A percentile compares a stretch with the other conserved stretches of the same genome.
These are phyloP conservation scores for Gautieria morchelliformis DNA, from an alignment of 768 basidiomycete species.

Conservation along the genomic window DNA sequence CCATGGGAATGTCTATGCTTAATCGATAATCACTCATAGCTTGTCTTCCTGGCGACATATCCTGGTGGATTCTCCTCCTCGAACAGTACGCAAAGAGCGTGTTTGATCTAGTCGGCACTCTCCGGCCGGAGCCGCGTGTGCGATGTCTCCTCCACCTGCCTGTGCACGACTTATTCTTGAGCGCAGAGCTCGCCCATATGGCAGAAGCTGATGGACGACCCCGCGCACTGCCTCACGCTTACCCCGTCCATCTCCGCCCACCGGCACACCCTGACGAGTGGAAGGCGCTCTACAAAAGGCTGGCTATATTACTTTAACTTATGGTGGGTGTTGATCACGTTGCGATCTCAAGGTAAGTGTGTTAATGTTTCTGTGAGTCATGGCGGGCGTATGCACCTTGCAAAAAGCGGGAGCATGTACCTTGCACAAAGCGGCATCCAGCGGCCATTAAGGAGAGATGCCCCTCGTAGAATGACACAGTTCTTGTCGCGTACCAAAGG, in stretches of 20 bases:
- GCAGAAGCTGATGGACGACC: slow-evolving; percentile 42
- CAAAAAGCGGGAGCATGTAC: too few relatives aligned
- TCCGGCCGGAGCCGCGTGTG: slow-evolving; percentile 59
- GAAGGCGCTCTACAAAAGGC: slow-evolving; percentile 65
- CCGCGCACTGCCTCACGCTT: slow-evolving; percentile 63
- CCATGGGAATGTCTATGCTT: slow-evolving; percentile 3
- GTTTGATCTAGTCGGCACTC: slow-evolving; percentile 69
- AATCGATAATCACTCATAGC: slow-evolving; percentile 29
- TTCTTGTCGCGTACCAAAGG: too few relatives aligned
- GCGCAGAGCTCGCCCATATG: slow-evolving; percentile 28
- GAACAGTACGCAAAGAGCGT: slow-evolving; percentile 78
- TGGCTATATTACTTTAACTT: too few relatives aligned
- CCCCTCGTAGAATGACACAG: too few relatives aligned
- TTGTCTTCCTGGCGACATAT: slow-evolving; percentile 77
- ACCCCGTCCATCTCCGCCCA: slow-evolving; percentile 55
- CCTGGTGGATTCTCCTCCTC: slow-evolving; percentile 71
- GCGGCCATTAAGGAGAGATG: too few relatives aligned
- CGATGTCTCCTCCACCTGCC: slow-evolving; percentile 50
- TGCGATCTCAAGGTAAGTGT: too few relatives aligned
- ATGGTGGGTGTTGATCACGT: too few relatives aligned
- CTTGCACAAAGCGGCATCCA: too few relatives aligned
- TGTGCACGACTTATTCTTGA: slow-evolving; percentile 47
- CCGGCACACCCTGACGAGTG: slow-evolving; percentile 53
- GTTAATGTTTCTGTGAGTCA: too few relatives aligned
- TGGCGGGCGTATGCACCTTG: too few relatives aligned